Conservation (phyloP, 352 stramenopile genomes). For the Pythium dissimile region DNA sequence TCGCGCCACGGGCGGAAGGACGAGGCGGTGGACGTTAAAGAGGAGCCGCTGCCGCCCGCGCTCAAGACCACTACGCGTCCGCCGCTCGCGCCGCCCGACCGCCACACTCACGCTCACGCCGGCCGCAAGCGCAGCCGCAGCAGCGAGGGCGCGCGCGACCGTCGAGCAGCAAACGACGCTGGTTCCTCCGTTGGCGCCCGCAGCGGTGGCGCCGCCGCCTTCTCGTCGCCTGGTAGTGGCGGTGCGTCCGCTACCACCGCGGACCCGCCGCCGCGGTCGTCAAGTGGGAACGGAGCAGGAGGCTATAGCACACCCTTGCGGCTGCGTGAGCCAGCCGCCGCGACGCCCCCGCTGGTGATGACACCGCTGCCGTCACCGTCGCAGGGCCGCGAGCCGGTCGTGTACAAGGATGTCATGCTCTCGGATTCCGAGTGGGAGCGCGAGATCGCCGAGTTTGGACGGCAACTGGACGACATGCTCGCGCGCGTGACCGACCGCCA, state of each 20-base stretch:
- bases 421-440: constrained; percentile 63
- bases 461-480: constrained; percentile 70
- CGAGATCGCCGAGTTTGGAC: constrained; percentile 73
- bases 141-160: constrained; percentile 2
- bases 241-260: neutral
- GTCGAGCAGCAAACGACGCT: neutral
- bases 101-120: too few species aligned
- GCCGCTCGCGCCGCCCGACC: constrained; percentile 5
- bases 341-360: constrained; percentile 9
- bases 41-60: constrained; percentile 2
- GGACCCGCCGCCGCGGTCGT: neutral
- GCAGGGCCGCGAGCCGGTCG: neutral
- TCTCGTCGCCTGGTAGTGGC: neutral
- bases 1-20: neutral
- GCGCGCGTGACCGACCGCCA: constrained; percentile 63
- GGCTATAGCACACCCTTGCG: constrained; percentile 13
- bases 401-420: constrained; percentile 32
- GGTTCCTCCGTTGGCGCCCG: neutral
- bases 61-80: constrained; percentile 11
- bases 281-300: neutral
- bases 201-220: neutral
- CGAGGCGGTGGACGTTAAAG: neutral
- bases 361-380: constrained; percentile 12
- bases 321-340: neutral
- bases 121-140: constrained; percentile 24